These are phyloP conservation scores for Pichia cephalocereana DNA, from an alignment of 805 yeast genomes.

Conservation along the genomic window DNA sequence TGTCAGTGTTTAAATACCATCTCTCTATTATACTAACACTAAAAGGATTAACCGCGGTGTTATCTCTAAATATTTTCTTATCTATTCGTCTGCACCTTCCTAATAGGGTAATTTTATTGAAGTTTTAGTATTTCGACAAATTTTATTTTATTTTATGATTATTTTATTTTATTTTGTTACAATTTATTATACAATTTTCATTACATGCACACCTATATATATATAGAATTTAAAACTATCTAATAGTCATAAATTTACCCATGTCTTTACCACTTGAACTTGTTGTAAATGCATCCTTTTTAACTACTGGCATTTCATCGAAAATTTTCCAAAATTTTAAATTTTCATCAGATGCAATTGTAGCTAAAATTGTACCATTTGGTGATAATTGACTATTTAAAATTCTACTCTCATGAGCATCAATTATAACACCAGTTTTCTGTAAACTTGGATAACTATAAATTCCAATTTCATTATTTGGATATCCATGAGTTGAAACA, in stretches of 20 bases:
- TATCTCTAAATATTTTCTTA: too few species aligned
- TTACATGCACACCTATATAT: too few species aligned
- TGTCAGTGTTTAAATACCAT: too few species aligned
- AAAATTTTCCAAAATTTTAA: constrained; percentile 90
- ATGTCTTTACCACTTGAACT: constrained; percentile 36
- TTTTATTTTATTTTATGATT: too few species aligned
- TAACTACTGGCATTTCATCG: constrained; percentile 32
- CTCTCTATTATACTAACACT: too few species aligned
- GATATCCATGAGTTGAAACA: constrained; percentile 91
- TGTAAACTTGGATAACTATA: constrained; percentile 82
- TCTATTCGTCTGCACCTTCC: too few species aligned
- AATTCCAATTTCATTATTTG: constrained; percentile 72
- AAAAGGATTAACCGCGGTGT: too few species aligned
- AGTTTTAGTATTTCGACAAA: too few species aligned
- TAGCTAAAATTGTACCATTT: constrained; percentile 82
- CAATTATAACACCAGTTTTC: constrained; percentile 76
- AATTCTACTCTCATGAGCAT: constrained; percentile 87
- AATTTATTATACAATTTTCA: too few species aligned
- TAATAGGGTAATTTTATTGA: too few species aligned
- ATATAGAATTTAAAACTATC: constrained; percentile 19
- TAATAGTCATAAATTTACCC: constrained; percentile 43
- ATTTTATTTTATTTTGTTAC: too few species aligned
- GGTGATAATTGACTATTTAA: constrained; percentile 79
- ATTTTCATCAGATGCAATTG: constrained; percentile 94
- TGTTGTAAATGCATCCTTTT: constrained; percentile 18